Percentiles rank a stretch among this genome's conserved stretches.
Evolutionary conservation across 352 stramenopile genomes (phyloP).

Genomic region (Phytophthora tentaculata): DNA sequence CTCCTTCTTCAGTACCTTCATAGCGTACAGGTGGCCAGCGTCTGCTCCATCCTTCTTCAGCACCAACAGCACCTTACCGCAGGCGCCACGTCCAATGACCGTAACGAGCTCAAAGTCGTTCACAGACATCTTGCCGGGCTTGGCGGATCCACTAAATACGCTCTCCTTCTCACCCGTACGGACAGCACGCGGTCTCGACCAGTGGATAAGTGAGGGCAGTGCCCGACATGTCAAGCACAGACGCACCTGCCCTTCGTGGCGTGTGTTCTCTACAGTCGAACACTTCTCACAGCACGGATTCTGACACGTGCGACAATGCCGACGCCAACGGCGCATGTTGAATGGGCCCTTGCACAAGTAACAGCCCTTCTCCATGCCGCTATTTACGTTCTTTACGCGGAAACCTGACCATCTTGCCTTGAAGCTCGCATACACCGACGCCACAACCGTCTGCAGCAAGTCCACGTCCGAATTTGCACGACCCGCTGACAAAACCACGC

Average conservation of each 20-base stretch:
- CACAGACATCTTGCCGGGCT: conserved; percentile 75
- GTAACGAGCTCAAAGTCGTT: conserved; percentile 82
- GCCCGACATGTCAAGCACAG: conserved; percentile 64
- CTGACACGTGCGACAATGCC: conserved; percentile 75
- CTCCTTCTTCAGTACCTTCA: conserved; percentile 85
- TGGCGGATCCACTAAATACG: conserved; percentile 66
- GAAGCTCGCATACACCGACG: conserved; percentile 72
- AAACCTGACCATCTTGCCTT: conserved; percentile 79
- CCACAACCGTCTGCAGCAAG: conserved; percentile 54
- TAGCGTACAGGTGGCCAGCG: conserved; percentile 67
- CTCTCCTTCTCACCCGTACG: conserved; percentile 75
- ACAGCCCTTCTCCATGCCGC: conserved; percentile 70
- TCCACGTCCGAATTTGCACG: conserved; percentile 54
- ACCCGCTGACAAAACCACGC: conserved; percentile 56
- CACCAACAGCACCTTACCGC: conserved; percentile 73
- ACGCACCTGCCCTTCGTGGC: conserved; percentile 68
- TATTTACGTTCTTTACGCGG: conserved; percentile 76
- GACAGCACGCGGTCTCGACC: conserved; percentile 67
- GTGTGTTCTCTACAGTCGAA: conserved; percentile 66
- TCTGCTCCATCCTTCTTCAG: conserved; percentile 73
- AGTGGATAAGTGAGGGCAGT: conserved; percentile 72
- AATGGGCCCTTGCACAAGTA: conserved; percentile 73
- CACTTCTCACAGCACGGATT: conserved; percentile 75
- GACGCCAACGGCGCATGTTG: conserved; percentile 77
- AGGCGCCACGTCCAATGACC: conserved; percentile 74